Percentiles rank a stretch among this genome's conserved stretches.
These are phyloP conservation scores for Fusarium circinatum DNA, from an alignment of 2,329 filamentous ascomycete species.

Conservation along the genomic window DNA sequence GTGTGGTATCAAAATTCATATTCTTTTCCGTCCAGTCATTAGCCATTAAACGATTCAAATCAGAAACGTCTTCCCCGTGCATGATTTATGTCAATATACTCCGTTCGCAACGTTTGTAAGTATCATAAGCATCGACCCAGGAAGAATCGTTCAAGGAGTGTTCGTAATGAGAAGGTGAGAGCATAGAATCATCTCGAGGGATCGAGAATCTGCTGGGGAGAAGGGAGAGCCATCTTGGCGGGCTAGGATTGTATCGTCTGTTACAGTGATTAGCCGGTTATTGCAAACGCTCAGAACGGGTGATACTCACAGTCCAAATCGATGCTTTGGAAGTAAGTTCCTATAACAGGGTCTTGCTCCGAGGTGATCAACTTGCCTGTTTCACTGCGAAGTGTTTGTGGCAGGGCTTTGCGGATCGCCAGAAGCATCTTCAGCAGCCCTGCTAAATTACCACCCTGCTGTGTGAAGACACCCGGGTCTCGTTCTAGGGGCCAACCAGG, in stretches of 20 bases:
- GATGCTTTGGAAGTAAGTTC: constrained; percentile 65
- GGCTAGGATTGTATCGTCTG: constrained; percentile 50
- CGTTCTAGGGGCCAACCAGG: constrained; percentile 70
- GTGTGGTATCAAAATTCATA: constrained; percentile 44
- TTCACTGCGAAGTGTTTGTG: constrained; percentile 58
- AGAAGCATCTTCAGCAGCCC: constrained; percentile 70
- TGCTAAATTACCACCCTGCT: constrained; percentile 68
- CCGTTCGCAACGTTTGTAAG: not conserved
- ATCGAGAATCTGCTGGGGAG: constrained; percentile 60
- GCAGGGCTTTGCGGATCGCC: constrained; percentile 68
- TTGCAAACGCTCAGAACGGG: not conserved
- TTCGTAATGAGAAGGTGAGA: constrained; percentile 58
- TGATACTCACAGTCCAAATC: constrained; percentile 66
- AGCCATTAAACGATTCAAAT: constrained; percentile 41
- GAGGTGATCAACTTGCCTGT: constrained; percentile 61
- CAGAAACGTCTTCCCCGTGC: not conserved
- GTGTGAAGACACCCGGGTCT: constrained; percentile 65
- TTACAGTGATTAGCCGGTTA: not conserved
- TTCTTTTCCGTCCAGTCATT: constrained; percentile 45
- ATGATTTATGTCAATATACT: not conserved
- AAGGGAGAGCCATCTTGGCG: constrained; percentile 65
- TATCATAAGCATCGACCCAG: not conserved
- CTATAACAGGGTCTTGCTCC: constrained; percentile 58
- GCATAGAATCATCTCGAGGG: constrained; percentile 61
- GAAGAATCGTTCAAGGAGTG: constrained; percentile 19